A percentile compares a stretch with the other conserved stretches of the same genome.
These are phyloP conservation scores for Fragaria nilgerrensis DNA, from an alignment of 306 rosid species.

Conservation along the genomic window DNA sequence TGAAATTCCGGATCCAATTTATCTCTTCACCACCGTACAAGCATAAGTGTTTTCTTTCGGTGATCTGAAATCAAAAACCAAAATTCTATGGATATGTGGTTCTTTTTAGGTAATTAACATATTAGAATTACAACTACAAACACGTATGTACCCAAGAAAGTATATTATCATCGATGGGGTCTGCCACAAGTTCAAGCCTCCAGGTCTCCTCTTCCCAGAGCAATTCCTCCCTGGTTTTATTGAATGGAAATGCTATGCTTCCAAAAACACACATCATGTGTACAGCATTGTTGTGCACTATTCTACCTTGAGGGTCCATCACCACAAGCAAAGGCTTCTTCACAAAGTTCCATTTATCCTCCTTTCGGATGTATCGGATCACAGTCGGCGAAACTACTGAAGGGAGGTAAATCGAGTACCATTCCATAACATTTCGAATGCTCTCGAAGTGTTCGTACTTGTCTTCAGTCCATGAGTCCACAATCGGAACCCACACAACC, in stretches of 20 bases:
- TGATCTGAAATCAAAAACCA: slow-evolving; percentile 29
- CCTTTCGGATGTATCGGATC: slow-evolving; percentile 45
- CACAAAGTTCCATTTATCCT: slow-evolving; percentile 46
- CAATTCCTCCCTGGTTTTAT: slow-evolving; percentile 40
- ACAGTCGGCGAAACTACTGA: slow-evolving; percentile 32
- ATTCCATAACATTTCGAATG: slow-evolving; percentile 40
- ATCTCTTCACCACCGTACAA: slow-evolving; percentile 57
- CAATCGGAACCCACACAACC: slow-evolving; percentile 62
- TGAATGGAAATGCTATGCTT: slow-evolving; percentile 60
- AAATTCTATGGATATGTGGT: background rate
- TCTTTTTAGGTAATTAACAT: background rate
- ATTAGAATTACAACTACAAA: too few relatives aligned
- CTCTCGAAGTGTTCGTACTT: slow-evolving; percentile 21
- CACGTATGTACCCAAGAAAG: slow-evolving; percentile 52
- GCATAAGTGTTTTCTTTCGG: slow-evolving; percentile 48
- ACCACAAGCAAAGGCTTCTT: slow-evolving; percentile 53
- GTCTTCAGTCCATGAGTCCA: slow-evolving; percentile 27
- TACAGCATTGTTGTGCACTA: slow-evolving; percentile 53
- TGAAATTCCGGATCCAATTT: slow-evolving; percentile 51
- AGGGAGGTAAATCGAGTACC: slow-evolving; percentile 52
- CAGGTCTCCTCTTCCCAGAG: slow-evolving; percentile 58
- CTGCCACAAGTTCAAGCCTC: slow-evolving; percentile 51
- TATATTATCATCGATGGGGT: slow-evolving; percentile 34
- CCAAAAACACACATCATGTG: slow-evolving; percentile 82
- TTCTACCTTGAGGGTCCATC: slow-evolving; percentile 54